Percentiles rank a stretch among this genome's conserved stretches.
These are phyloP conservation scores for Mortierella sp. DNA, from an alignment of 371 early-diverging fungal genomes.

Conservation along the genomic window DNA sequence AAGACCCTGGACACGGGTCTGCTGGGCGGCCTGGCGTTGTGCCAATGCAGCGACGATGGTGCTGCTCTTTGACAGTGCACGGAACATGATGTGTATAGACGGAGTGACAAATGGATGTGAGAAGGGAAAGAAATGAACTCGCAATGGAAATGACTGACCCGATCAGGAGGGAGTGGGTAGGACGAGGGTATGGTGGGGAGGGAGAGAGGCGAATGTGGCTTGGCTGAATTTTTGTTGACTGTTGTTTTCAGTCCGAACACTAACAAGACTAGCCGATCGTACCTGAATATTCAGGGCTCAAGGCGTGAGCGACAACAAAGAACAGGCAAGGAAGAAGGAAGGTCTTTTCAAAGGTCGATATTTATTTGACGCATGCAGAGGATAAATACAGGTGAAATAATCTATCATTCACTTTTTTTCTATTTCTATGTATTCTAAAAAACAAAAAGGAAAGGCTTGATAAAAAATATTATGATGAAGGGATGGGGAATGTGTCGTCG, in stretches of 20 bases:
- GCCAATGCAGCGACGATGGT: conserved; percentile 10
- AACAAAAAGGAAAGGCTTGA: neutral
- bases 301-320: neutral
- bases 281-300: neutral
- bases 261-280: neutral
- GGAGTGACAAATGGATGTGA: neutral
- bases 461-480: conserved; percentile 1
- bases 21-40: conserved; percentile 21
- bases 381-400: neutral
- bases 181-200: neutral
- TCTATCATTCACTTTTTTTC: neutral
- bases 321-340: neutral
- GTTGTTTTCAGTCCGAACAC: neutral
- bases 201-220: neutral
- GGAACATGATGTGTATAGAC: conserved; percentile 29
- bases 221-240: neutral
- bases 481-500: neutral
- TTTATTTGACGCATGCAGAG: conserved; percentile 6
- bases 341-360: conserved; percentile 5
- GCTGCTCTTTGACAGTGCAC: conserved; percentile 39
- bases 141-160: neutral
- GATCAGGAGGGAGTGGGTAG: neutral
- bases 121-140: neutral
- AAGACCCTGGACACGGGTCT: conserved; percentile 15
- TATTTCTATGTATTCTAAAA: conserved; percentile 7